Evolutionary conservation across 2,329 filamentous ascomycete genomes (phyloP), one percentile per base, ranked within the genome.

Genomic region (Colletotrichum navitas): DNA sequence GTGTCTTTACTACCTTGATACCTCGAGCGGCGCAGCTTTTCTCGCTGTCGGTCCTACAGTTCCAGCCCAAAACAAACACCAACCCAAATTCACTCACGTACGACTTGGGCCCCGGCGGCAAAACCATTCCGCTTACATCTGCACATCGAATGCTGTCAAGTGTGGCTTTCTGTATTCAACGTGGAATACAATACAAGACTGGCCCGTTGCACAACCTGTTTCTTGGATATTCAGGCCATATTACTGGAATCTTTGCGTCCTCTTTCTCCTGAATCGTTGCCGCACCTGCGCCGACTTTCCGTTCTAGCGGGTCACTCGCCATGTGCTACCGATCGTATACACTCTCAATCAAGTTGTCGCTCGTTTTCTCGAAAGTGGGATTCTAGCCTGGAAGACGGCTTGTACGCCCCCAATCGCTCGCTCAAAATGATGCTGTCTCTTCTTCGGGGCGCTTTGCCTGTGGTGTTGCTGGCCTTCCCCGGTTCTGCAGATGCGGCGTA

Each of bases 381-480:
- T n/a, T 21, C 21, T 12, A 12, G 47, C 56, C 64, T 61, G 24
- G 1, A 54, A 24, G 5, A 54, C 43, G 63, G 68, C 55, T 62
- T 51, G 18, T 32, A 12, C n/a, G 4, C 26, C 7, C 4, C 29
- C 2, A 6, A 49, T 66, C 12, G 49, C 67, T 68, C 45, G 39
- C 60, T 63, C 47, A 45, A 39, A 8, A 67, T 67, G 71, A 24
- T 71, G 29, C 55, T 59, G 16, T 56, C 29, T 14, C 36, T 67
- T 11, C 26, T 61, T 32, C 45, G 36, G 36, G 52, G 63, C 54
- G 21, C 51, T 41, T 45, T 69, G 59, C 63, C 64, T 11, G 32
- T 70, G 43, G 68, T 61, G 14, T 29, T 72, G n/a, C 54, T 72
- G 45, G 59, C 51, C 24, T 45, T 72, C 21, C 34, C 49, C 6